Conservation (phyloP, 108 stramenopile species). For the Cylindrotheca fusiformis region DNA sequence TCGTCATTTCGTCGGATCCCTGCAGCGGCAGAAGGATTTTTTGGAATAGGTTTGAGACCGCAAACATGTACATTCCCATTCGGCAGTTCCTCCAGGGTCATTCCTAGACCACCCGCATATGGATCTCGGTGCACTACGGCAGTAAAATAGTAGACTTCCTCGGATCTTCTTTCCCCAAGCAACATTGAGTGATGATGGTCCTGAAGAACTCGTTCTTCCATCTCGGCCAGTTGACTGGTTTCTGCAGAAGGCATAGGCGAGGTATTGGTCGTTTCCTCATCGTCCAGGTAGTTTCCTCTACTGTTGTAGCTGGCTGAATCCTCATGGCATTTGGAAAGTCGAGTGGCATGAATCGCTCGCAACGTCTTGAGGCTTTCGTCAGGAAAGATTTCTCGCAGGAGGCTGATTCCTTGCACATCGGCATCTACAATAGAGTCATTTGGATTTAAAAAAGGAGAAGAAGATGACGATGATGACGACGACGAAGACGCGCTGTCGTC, state of each 20-base stretch:
- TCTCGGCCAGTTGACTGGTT: background rate
- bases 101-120: constrained; percentile 52
- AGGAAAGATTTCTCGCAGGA: constrained; percentile 47
- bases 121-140: constrained; percentile 43
- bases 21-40: constrained; percentile 44
- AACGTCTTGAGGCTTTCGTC: constrained; percentile 30
- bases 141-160: constrained; percentile 10
- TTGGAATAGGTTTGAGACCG: constrained; percentile 14
- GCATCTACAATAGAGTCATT: constrained; percentile 15
- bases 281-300: background rate
- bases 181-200: constrained; percentile 5
- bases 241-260: background rate
- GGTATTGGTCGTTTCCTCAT: no score
- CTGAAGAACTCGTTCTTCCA: background rate
- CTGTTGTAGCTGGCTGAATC: background rate
- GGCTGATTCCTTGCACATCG: constrained; percentile 33
- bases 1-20: constrained; percentile 63
- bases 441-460: constrained; percentile 20
- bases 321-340: constrained; percentile 1
- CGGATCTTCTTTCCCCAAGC: background rate
- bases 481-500: constrained; percentile 11
- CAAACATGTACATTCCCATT: constrained; percentile 43
- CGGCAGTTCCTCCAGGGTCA: constrained; percentile 53
- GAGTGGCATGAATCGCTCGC: constrained; percentile 28
- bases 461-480: constrained; percentile 5